A percentile compares a stretch with the other conserved stretches of the same genome.
These are phyloP conservation scores for Massarina eburnea DNA, from an alignment of 2,329 filamentous ascomycete species.

Conservation along the genomic window DNA sequence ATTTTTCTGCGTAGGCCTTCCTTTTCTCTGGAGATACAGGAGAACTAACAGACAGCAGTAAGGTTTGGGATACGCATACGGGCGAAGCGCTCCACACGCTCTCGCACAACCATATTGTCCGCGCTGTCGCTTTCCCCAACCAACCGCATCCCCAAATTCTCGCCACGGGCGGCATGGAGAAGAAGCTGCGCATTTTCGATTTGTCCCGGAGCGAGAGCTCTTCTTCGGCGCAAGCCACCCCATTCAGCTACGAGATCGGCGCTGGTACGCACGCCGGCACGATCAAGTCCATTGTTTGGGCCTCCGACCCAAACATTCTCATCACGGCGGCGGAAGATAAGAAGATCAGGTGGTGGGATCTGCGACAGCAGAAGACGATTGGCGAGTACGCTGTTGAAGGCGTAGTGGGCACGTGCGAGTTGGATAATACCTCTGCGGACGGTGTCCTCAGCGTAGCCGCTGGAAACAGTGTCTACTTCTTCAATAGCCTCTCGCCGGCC, in stretches of 20 bases:
- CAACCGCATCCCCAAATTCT: slow-evolving; percentile 77
- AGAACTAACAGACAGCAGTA: slow-evolving; percentile 57
- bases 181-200: slow-evolving; percentile 94
- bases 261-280: slow-evolving; percentile 78
- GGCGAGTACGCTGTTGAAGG: slow-evolving; percentile 78
- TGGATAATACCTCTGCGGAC: slow-evolving; percentile 64
- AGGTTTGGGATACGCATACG: slow-evolving; percentile 95
- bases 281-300: slow-evolving; percentile 98
- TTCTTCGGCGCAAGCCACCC: slow-evolving; percentile 44
- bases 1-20: slow-evolving; percentile 80
- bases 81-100: slow-evolving; percentile 86
- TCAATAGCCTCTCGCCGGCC: slow-evolving; percentile 72
- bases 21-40: background rate
- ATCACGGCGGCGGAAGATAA: slow-evolving; percentile 91
- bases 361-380: slow-evolving; percentile 73
- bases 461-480: slow-evolving; percentile 93
- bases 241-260: slow-evolving; percentile 83
- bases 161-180: slow-evolving; percentile 93
- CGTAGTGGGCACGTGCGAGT: slow-evolving; percentile 87
- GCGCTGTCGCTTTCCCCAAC: slow-evolving; percentile 79
- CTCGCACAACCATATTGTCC: slow-evolving; percentile 92
- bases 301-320: slow-evolving; percentile 80
- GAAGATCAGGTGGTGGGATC: slow-evolving; percentile 90
- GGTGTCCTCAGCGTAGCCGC: slow-evolving; percentile 85
- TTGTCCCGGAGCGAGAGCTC: slow-evolving; percentile 60